Evolutionary conservation across 352 stramenopile species (phyloP).

Genomic region (Elongisporangium undulatum): DNA sequence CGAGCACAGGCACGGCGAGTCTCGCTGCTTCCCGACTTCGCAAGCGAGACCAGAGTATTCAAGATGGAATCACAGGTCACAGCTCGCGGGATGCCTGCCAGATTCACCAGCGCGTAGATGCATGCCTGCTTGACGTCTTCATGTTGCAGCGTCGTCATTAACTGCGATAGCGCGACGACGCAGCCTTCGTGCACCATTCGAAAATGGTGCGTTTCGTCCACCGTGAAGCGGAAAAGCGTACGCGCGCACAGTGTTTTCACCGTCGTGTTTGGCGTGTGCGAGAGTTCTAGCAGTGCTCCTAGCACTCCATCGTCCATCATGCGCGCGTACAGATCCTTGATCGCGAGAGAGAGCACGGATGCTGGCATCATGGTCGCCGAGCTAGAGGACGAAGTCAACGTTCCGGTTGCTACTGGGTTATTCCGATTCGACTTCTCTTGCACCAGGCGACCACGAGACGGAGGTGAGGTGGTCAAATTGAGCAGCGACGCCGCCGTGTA

Average conservation of each 20-base stretch:
- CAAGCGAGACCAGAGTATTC: conserved; percentile 38
- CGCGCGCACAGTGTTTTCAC: conserved; percentile 70
- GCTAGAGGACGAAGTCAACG: not conserved
- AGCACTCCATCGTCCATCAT: conserved; percentile 78
- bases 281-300: conserved; percentile 51
- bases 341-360: conserved; percentile 15
- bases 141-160: conserved; percentile 44
- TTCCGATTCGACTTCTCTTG: not conserved
- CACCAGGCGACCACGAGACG: not conserved
- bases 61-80: conserved; percentile 71
- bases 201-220: conserved; percentile 73
- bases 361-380: not conserved
- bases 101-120: conserved; percentile 70
- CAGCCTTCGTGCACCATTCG: conserved; percentile 75
- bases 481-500: conserved; percentile 69
- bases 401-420: not conserved
- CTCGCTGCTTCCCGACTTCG: conserved; percentile 19
- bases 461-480: conserved; percentile 46
- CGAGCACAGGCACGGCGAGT: conserved; percentile 38
- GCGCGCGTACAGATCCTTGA: conserved; percentile 50
- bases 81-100: conserved; percentile 60
- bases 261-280: conserved; percentile 53
- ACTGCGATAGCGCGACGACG: conserved; percentile 55
- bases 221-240: conserved; percentile 63
- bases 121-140: conserved; percentile 55